Evolutionary conservation across 495 filamentous ascomycete species (phyloP), one percentile per base, ranked within the genome.

Genomic region (Talaromyces liani): DNA sequence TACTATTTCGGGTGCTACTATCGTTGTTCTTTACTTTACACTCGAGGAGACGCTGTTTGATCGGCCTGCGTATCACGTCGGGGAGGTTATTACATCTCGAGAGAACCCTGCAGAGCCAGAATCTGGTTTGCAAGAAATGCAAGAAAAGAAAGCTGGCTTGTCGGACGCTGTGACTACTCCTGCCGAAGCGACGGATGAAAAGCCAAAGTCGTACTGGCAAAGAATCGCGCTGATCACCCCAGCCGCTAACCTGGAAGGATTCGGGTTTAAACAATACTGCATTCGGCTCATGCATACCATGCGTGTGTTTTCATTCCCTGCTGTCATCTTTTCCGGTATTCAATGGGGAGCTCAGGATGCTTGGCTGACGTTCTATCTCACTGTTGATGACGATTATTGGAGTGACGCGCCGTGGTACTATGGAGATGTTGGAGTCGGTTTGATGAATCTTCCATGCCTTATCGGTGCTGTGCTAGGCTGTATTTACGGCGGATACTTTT

Each of bases 271-370:
- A 31, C 71, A 73, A 45, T 73, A 73, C 58, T 65, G 14, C 54
- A 51, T 29, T 36, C 69, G 67, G 24, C 53, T 73, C 22, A 65
- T 65, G 31, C 62, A 73, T 56, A 70, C 66, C 6, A 57, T 76
- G 47, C 69, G 73, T 25, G 63, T 76, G 18, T 73, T 76, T 63
- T 68, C 57, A 4, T 74, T 75, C 61, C 73, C 73, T 0, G 72
- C 72, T 5, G 72, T 75, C 25, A 54, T 72, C 25, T 75, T 67
- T 57, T 71, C 71, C 6, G 71, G 71, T 20, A 60, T 76, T 20
- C 73, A 75, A 57, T 76, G 72, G 73, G 72, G 72, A 25, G 72
- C 68, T 16, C 73, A 76, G 56, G 73, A 76, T 62, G 73, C 73
- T 4, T 76, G 73, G 73, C 57, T 76, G n/a, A 70, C 70, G 16